phyloP scores from a whole-genome alignment of 2,329 filamentous ascomycete species.

The Pseudogymnoascus sp. region DNA sequence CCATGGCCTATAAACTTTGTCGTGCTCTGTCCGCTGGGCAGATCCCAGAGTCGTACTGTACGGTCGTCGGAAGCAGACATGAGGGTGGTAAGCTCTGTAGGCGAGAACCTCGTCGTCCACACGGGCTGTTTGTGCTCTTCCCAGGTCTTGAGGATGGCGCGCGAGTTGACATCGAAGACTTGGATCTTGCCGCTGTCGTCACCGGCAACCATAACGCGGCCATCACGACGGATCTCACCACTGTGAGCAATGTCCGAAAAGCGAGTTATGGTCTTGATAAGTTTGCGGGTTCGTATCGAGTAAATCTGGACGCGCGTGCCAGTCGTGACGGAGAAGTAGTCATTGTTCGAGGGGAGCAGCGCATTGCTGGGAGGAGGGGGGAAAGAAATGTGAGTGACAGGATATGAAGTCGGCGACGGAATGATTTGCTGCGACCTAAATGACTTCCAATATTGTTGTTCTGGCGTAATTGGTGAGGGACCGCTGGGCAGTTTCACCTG shows the following conservation, averaged over 20 bases:
- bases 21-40: conserved; percentile 70
- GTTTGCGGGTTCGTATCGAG: conserved; percentile 83
- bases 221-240: conserved; percentile 82
- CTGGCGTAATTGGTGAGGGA: conserved; percentile 75
- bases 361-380: conserved; percentile 41
- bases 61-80: conserved; percentile 89
- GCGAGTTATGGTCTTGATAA: conserved; percentile 87
- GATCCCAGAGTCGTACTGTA: conserved; percentile 89
- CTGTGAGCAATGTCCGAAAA: conserved; percentile 89
- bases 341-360: conserved; percentile 42
- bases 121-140: conserved; percentile 88
- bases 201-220: conserved; percentile 80
- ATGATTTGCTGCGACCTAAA: conserved; percentile 90
- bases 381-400: conserved; percentile 84
- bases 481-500: conserved; percentile 77
- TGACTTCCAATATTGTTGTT: conserved; percentile 92
- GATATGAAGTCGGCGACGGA: conserved; percentile 82
- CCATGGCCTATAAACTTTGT: conserved; percentile 77
- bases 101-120: conserved; percentile 88
- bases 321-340: conserved; percentile 88
- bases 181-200: conserved; percentile 90
- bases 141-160: conserved; percentile 94
- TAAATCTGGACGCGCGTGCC: conserved; percentile 90
- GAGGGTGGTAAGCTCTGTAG: conserved; percentile 73
- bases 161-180: conserved; percentile 84